Evolutionary conservation across 2,329 filamentous ascomycete species (phyloP).

Genomic region (Sclerotinia minor): DNA sequence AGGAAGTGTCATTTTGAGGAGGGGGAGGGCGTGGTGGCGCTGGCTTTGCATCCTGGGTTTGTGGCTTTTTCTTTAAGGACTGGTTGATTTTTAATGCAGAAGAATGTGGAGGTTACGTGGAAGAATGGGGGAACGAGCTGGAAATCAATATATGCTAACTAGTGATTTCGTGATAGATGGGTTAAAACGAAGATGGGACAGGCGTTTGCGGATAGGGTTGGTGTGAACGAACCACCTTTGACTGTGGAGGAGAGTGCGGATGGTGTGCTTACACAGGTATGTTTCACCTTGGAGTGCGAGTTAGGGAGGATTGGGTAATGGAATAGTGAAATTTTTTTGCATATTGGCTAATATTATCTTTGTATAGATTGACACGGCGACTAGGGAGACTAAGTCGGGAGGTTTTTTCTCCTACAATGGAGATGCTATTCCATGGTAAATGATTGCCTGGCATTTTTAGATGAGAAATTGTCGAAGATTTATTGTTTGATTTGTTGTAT

Average conservation of each 20-base stretch:
- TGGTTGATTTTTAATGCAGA: too few species aligned
- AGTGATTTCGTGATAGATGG: constrained; percentile 33
- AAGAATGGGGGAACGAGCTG: neutral
- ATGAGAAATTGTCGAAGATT: neutral
- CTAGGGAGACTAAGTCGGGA: constrained; percentile 36
- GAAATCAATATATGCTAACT: neutral
- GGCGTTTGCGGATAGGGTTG: constrained; percentile 40
- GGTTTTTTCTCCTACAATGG: constrained; percentile 35
- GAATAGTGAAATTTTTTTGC: neutral
- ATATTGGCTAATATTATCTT: neutral
- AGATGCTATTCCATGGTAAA: constrained; percentile 31
- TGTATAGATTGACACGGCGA: constrained; percentile 44
- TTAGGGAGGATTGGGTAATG: neutral
- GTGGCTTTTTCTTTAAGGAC: too few species aligned
- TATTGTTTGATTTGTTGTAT: neutral
- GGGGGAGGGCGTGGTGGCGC: constrained; percentile 39
- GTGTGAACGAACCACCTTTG: constrained; percentile 42
- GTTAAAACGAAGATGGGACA: constrained; percentile 49
- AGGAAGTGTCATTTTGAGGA: constrained; percentile 45
- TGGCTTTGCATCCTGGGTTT: constrained; percentile 40
- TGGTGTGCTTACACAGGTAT: constrained; percentile 34
- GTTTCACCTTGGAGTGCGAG: constrained; percentile 1
- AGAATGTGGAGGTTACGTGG: accelerated
- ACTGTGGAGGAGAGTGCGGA: constrained; percentile 43
- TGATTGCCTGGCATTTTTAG: accelerated